Base-by-base conservation (phyloP, 768 basidiomycete species). In the Boletus tomentosulus region DNA sequence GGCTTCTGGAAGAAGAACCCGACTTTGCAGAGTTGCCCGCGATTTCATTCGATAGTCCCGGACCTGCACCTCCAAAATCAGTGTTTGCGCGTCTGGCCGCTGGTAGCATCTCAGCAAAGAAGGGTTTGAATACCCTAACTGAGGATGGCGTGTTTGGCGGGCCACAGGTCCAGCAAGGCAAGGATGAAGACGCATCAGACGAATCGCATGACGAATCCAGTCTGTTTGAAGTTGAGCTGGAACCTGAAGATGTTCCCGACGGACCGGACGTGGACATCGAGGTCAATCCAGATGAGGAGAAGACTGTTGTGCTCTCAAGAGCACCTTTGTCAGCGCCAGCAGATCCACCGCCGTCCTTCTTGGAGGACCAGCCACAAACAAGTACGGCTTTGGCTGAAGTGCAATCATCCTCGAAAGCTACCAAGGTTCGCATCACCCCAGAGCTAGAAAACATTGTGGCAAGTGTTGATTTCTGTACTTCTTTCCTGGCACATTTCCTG, bases 361-460 rank as follows among this genome's bases (percentile, higher is more conserved):
- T 52, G 27, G 53, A 46, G 30, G 61, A 37, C 13, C 58, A 41
- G 34, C 47, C 44, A 31, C 59, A 50, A 41, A 48, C 35, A 33
- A 31, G 31, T 31, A 2, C 11, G 10, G 37, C 61, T 7, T 39
- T 16, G 47, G 15, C 45, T 3, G 41, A 54, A 35, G 41, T 6
- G 1, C 59, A 49, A 10, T 49, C 50, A 15, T 44, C 61, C 33
- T 44, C 60, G 15, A 67, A 62, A 42, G 63, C 62, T 54, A 58
- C 66, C 42, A 81, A 76, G 60, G 64, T 84, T 35, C 78, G 73
- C 60, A 66, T 85, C n/a, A 88, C 80, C 39, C 70, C 71, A 11
- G 84, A 87, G 54, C 73, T 87, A 24, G 87, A 90, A 58, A 74
- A 74, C 35, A 84, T 87, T 46, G 74, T 79, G 51, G 88, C 84